phyloP scores from a whole-genome alignment of 768 basidiomycete genomes.

The Leccinum ochraceum region DNA sequence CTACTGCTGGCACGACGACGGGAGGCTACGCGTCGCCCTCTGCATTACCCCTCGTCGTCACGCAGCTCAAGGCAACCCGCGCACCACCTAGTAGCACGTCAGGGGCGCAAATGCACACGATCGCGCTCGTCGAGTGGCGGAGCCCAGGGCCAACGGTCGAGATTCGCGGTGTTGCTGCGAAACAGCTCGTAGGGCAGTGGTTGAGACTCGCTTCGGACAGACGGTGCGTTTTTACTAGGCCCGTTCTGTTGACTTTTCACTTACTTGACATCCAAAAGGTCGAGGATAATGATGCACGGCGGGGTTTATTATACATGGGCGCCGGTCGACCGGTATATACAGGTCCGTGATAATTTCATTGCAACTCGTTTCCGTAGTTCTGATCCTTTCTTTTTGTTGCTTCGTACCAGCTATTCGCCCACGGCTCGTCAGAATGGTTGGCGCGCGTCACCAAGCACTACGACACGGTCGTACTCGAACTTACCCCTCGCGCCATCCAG shows the following conservation, averaged over 20 bases:
- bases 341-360: conserved; percentile 16
- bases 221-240: conserved; percentile 33
- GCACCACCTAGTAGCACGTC: conserved; percentile 18
- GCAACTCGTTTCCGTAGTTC: neutral
- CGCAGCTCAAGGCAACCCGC: conserved; percentile 41
- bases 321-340: conserved; percentile 53
- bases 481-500: conserved; percentile 56
- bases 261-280: conserved; percentile 21
- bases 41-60: neutral
- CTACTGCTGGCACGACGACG: neutral
- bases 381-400: neutral
- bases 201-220: conserved; percentile 50
- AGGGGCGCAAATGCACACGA: conserved; percentile 27
- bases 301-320: conserved; percentile 56
- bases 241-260: neutral
- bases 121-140: conserved; percentile 61
- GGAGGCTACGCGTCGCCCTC: neutral
- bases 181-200: conserved; percentile 55
- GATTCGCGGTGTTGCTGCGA: conserved; percentile 48
- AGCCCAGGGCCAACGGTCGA: conserved; percentile 49
- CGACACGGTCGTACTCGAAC: conserved; percentile 50
- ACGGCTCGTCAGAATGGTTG: conserved; percentile 41
- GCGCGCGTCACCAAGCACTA: conserved; percentile 51
- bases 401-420: conserved; percentile 46
- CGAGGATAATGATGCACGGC: conserved; percentile 52